Conservation (phyloP, 2,329 filamentous ascomycete species). For the Cladosporium sp. region DNA sequence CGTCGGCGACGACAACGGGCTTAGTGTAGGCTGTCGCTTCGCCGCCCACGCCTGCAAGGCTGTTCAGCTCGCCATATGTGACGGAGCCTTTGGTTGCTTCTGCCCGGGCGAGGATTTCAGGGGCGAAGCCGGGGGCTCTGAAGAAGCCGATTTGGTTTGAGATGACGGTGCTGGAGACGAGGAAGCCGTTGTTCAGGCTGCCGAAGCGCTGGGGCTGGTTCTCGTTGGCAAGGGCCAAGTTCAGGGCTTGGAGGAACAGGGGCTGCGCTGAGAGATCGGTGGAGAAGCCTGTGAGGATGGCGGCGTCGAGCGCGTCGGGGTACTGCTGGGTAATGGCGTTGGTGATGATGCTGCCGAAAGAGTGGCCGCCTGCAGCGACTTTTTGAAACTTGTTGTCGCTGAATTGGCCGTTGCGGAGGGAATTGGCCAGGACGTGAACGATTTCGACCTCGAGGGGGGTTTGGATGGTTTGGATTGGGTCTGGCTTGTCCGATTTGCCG, state of each 20-base stretch:
- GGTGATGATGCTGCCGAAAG: constrained; percentile 40
- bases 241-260: constrained; percentile 29
- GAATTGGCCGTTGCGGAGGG: constrained; percentile 35
- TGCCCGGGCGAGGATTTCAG: constrained; percentile 27
- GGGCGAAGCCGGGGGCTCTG: constrained; percentile 33
- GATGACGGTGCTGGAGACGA: constrained; percentile 28
- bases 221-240: constrained; percentile 33
- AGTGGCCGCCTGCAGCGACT: constrained; percentile 45
- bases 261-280: constrained; percentile 28
- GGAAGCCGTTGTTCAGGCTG: constrained; percentile 31
- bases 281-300: constrained; percentile 42
- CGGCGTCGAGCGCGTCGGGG: constrained; percentile 37
- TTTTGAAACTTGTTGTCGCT: constrained; percentile 34
- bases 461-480: constrained; percentile 42
- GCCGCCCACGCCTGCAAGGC: constrained; percentile 21
- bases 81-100: constrained; percentile 34
- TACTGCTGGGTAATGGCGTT: constrained; percentile 37
- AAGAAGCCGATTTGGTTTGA: constrained; percentile 37
- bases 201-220: constrained; percentile 35
- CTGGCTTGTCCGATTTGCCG: constrained; percentile 41
- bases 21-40: constrained; percentile 28
- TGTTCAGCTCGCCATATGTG: constrained; percentile 37
- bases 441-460: constrained; percentile 41
- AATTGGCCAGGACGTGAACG: constrained; percentile 36
- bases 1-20: constrained; percentile 35